Percentiles rank a stretch among this genome's conserved stretches.
phyloP scores from a whole-genome alignment of 1,284 basidiomycete species.

The Ganoderma leucocontextum region DNA sequence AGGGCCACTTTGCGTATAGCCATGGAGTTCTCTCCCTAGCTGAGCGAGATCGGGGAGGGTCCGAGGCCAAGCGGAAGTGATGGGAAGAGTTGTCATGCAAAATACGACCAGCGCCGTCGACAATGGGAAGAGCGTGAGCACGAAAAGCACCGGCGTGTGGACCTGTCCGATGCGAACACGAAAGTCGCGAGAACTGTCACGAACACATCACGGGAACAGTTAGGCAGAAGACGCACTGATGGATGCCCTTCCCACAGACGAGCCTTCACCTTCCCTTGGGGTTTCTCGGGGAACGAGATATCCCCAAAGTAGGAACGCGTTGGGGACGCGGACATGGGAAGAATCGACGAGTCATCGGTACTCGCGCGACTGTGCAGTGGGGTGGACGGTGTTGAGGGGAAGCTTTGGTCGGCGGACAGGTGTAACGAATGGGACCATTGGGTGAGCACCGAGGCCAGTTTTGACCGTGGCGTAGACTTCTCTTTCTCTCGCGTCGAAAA shows the following conservation, averaged over 20 bases:
- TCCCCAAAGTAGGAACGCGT: constrained; percentile 60
- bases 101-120: constrained; percentile 61
- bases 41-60: constrained; percentile 78
- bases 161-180: constrained; percentile 48
- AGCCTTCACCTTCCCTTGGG: constrained; percentile 38
- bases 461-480: constrained; percentile 23
- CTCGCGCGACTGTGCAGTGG: constrained; percentile 53
- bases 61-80: constrained; percentile 77
- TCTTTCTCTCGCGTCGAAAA: constrained; percentile 11
- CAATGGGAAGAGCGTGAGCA: constrained; percentile 72
- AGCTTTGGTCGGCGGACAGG: constrained; percentile 40
- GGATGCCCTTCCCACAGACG: constrained; percentile 52
- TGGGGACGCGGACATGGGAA: constrained; percentile 76
- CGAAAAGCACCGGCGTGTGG: constrained; percentile 70
- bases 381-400: constrained; percentile 55
- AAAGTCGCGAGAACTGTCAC: constrained; percentile 24
- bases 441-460: constrained; percentile 51
- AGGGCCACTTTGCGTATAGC: constrained; percentile 75
- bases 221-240: constrained; percentile 51
- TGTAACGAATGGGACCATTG: constrained; percentile 63
- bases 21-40: constrained; percentile 76
- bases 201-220: constrained; percentile 33
- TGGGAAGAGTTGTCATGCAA: constrained; percentile 67
- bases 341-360: constrained; percentile 58
- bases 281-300: constrained; percentile 50